phyloP scores from a whole-genome alignment of 148 eudicot species.

The Diospyros lotus region DNA sequence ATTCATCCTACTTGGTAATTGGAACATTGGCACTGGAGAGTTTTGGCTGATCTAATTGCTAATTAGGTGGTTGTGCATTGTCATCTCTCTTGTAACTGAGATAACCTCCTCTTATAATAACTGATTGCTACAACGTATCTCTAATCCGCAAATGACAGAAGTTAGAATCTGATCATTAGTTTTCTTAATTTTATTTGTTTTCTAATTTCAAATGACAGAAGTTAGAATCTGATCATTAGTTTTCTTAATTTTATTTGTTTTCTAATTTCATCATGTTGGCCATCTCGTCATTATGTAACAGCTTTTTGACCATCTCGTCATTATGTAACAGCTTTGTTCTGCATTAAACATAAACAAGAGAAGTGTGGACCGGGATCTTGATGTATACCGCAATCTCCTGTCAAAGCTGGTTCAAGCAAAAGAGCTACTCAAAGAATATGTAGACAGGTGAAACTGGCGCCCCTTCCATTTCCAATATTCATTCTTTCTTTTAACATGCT shows the following conservation, averaged over 20 bases:
- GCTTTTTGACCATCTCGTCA: slow-evolving; percentile 35
- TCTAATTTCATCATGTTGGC: slow-evolving; percentile 1
- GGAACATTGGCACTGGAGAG: too few species aligned
- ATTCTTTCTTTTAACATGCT: not conserved
- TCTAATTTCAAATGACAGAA: not conserved
- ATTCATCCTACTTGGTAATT: too few species aligned
- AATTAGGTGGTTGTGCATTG: too few species aligned
- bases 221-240: not conserved
- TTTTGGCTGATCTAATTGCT: too few species aligned
- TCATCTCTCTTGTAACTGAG: too few species aligned
- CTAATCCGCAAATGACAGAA: not conserved
- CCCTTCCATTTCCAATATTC: not conserved
- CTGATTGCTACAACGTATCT: too few species aligned
- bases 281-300: slow-evolving; percentile 18
- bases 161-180: not conserved
- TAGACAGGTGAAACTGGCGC: slow-evolving; percentile 53
- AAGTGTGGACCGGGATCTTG: slow-evolving; percentile 94
- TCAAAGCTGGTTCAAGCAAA: slow-evolving; percentile 95
- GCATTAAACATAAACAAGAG: slow-evolving; percentile 84
- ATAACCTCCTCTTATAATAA: too few species aligned
- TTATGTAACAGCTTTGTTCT: slow-evolving; percentile 66
- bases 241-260: not conserved
- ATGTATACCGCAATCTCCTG: slow-evolving; percentile 88
- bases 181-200: not conserved
- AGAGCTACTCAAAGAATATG: slow-evolving; percentile 86